Conservation (phyloP, 2,329 filamentous ascomycete genomes). For the Didymella segeticola region DNA sequence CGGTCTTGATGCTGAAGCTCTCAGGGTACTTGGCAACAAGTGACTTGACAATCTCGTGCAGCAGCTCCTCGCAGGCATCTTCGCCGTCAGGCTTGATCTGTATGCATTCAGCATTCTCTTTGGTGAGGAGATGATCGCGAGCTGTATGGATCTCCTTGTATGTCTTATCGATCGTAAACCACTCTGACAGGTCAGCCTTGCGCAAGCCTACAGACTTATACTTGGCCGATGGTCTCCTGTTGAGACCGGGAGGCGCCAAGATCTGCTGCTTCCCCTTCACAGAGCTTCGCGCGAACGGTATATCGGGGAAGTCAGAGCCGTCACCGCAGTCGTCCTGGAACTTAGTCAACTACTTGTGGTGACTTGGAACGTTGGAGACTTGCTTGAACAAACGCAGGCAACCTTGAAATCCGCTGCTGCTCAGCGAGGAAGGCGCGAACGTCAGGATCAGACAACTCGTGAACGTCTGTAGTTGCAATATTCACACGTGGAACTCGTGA, state of each 20-base stretch:
- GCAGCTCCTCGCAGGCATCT: conserved; percentile 56
- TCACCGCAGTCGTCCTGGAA: conserved; percentile 40
- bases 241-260: not conserved
- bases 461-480: conserved; percentile 12
- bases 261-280: conserved; percentile 6
- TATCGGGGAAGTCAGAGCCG: conserved; percentile 33
- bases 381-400: conserved; percentile 31
- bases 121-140: conserved; percentile 51
- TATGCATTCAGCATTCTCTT: conserved; percentile 52
- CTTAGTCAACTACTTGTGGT: not conserved
- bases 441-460: conserved; percentile 9
- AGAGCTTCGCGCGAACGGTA: conserved; percentile 22
- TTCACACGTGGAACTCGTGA: conserved; percentile 11
- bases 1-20: conserved; percentile 46
- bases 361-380: not conserved
- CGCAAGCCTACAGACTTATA: conserved; percentile 50
- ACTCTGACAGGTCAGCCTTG: conserved; percentile 55
- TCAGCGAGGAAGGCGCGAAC: conserved; percentile 27
- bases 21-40: conserved; percentile 53
- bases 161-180: conserved; percentile 57
- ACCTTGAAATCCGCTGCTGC: conserved; percentile 30
- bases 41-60: conserved; percentile 55
- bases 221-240: not conserved
- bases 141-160: conserved; percentile 55
- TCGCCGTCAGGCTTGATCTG: conserved; percentile 54